These are phyloP conservation scores for Salix dunnii DNA, from an alignment of 345 rosid genomes.

Conservation along the genomic window DNA sequence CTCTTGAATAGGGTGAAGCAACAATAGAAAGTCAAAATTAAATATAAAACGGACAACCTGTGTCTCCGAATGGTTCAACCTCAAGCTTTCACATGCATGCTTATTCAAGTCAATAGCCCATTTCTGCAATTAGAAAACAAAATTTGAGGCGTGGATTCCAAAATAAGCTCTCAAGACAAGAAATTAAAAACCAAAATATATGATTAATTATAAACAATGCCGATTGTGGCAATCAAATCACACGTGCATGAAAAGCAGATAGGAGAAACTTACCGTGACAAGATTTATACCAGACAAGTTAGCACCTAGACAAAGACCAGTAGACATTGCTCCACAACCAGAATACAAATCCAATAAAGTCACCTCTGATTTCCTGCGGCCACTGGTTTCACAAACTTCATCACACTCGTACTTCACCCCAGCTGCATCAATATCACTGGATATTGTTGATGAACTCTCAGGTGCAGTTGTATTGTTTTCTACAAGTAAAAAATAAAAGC, in stretches of 20 bases:
- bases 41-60: constrained; percentile 30
- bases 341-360: constrained; percentile 65
- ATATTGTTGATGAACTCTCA: constrained; percentile 54
- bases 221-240: too few relatives aligned
- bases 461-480: constrained; percentile 25
- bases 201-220: neutral
- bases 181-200: neutral
- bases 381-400: constrained; percentile 14
- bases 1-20: neutral
- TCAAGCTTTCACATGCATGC: constrained; percentile 55
- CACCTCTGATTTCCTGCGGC: constrained; percentile 21
- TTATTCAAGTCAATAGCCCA: constrained; percentile 75
- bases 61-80: constrained; percentile 59
- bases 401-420: constrained; percentile 7
- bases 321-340: constrained; percentile 93
- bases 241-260: neutral
- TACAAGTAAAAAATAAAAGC: constrained; percentile 7
- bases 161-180: neutral
- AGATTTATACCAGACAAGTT: constrained; percentile 48
- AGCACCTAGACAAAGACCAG: constrained; percentile 75
- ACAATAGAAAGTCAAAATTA: neutral
- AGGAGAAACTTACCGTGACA: constrained; percentile 44
- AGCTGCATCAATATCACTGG: constrained; percentile 34
- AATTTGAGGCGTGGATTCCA: neutral
- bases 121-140: constrained; percentile 31